Conservation (phyloP, 2,329 filamentous ascomycete genomes). For the Monosporascus sp. region DNA sequence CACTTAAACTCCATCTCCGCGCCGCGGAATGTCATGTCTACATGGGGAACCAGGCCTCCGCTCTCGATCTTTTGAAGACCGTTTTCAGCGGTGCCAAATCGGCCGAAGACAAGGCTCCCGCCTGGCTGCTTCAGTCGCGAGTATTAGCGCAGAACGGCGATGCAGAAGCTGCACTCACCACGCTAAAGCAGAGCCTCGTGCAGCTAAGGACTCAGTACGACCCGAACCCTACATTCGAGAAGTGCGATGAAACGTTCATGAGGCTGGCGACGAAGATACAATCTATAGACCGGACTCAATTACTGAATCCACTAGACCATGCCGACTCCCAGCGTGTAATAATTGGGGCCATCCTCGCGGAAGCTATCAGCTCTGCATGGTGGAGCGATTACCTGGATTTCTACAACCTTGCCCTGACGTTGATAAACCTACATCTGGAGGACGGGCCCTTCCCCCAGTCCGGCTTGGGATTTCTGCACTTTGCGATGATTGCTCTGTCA, state of each 20-base stretch:
- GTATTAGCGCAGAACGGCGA: slow-evolving; percentile 73
- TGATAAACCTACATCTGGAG: slow-evolving; percentile 61
- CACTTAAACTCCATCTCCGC: slow-evolving; percentile 70
- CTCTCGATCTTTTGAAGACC: slow-evolving; percentile 61
- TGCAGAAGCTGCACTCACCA: slow-evolving; percentile 60
- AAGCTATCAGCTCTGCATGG: slow-evolving; percentile 65
- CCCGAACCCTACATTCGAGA: slow-evolving; percentile 63
- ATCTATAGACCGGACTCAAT: slow-evolving; percentile 44
- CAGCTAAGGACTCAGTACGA: slow-evolving; percentile 65
- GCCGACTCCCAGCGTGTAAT: slow-evolving; percentile 53
- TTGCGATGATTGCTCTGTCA: slow-evolving; percentile 61
- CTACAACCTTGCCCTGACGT: slow-evolving; percentile 63
- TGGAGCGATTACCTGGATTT: slow-evolving; percentile 70
- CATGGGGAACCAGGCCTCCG: slow-evolving; percentile 65
- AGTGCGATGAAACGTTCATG: slow-evolving; percentile 72
- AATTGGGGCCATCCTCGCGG: slow-evolving; percentile 64
- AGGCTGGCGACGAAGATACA: slow-evolving; percentile 55
- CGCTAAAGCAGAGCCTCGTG: slow-evolving; percentile 64
- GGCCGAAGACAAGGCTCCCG: slow-evolving; percentile 74
- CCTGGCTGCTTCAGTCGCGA: slow-evolving; percentile 77
- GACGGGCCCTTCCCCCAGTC: slow-evolving; percentile 64
- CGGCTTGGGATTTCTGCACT: slow-evolving; percentile 61
- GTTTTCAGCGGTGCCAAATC: slow-evolving; percentile 67
- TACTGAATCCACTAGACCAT: slow-evolving; percentile 38
- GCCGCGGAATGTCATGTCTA: slow-evolving; percentile 80